Conservation (phyloP, 352 stramenopile species). For the Pythium plurisporium region DNA sequence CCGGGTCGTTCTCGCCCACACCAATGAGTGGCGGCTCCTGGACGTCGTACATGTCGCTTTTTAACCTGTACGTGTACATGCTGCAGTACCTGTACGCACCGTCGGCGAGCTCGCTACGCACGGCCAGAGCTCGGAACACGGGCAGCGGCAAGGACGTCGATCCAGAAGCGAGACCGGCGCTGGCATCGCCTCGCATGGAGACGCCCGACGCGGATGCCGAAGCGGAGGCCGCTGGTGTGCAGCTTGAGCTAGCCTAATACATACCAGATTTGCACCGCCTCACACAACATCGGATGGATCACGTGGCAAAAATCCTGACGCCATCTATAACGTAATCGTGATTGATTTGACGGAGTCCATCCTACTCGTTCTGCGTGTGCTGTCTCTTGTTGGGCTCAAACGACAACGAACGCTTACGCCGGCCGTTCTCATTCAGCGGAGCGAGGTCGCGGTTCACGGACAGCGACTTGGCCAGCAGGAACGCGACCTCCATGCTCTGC, state of each 20-base stretch:
- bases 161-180: constrained; percentile 24
- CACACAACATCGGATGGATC: background rate
- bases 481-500: constrained; percentile 97
- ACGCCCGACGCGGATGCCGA: background rate
- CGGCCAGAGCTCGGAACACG: constrained; percentile 22
- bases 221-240: background rate
- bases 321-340: no score
- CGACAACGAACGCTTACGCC: constrained; percentile 59
- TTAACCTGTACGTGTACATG: constrained; percentile 58
- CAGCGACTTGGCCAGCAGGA: constrained; percentile 93
- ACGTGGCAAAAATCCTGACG: no score
- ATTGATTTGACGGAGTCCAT: no score
- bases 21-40: constrained; percentile 42
- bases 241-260: constrained; percentile 6
- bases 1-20: constrained; percentile 38
- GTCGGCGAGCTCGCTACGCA: constrained; percentile 32
- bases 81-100: constrained; percentile 56
- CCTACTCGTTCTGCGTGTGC: constrained; percentile 20
- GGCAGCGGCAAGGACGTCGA: constrained; percentile 12
- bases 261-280: background rate
- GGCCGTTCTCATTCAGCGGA: constrained; percentile 55
- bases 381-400: constrained; percentile 40
- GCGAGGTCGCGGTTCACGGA: constrained; percentile 63
- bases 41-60: constrained; percentile 46
- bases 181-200: background rate